Evolutionary conservation across 805 yeast genomes (phyloP).

Genomic region (Candida silvicultrix): DNA sequence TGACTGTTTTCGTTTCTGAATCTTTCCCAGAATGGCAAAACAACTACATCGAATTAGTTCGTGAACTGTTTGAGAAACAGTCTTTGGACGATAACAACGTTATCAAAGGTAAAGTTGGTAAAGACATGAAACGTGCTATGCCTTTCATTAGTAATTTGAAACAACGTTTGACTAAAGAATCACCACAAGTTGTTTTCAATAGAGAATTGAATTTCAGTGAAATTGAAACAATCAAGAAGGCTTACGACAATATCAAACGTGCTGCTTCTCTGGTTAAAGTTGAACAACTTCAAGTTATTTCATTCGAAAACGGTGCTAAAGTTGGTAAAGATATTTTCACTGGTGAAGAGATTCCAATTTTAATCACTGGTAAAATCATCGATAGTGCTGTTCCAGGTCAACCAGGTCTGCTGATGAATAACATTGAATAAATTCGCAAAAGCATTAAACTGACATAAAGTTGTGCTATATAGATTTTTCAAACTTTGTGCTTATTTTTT

Average conservation of each 20-base stretch:
- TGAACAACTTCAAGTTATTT: slow-evolving; percentile 50
- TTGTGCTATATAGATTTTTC: no score
- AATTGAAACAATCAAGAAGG: slow-evolving; percentile 52
- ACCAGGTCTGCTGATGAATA: slow-evolving; percentile 79
- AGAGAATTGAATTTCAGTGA: slow-evolving; percentile 85
- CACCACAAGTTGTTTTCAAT: slow-evolving; percentile 77
- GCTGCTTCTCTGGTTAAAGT: slow-evolving; percentile 58
- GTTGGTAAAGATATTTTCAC: slow-evolving; percentile 61
- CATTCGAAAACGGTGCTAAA: slow-evolving; percentile 56
- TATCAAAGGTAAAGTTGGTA: slow-evolving; percentile 62
- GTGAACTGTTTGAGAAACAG: slow-evolving; percentile 63
- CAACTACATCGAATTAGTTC: slow-evolving; percentile 71
- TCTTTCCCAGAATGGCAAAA: slow-evolving; percentile 94
- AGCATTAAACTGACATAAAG: no score
- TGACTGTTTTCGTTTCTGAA: slow-evolving; percentile 67
- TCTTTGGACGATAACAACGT: slow-evolving; percentile 58
- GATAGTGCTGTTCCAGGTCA: slow-evolving; percentile 89
- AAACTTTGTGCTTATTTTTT: no score
- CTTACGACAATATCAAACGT: slow-evolving; percentile 49
- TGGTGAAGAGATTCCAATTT: slow-evolving; percentile 63
- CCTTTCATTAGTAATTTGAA: slow-evolving; percentile 88
- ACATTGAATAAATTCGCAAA: slow-evolving; percentile 28
- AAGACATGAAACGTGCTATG: slow-evolving; percentile 97
- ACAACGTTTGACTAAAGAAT: slow-evolving; percentile 65
- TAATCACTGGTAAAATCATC: slow-evolving; percentile 55